Evolutionary conservation across 176 grass and related monocot species (phyloP), one percentile per base, ranked within the genome.

Genomic region (Triticum dicoccoides): DNA sequence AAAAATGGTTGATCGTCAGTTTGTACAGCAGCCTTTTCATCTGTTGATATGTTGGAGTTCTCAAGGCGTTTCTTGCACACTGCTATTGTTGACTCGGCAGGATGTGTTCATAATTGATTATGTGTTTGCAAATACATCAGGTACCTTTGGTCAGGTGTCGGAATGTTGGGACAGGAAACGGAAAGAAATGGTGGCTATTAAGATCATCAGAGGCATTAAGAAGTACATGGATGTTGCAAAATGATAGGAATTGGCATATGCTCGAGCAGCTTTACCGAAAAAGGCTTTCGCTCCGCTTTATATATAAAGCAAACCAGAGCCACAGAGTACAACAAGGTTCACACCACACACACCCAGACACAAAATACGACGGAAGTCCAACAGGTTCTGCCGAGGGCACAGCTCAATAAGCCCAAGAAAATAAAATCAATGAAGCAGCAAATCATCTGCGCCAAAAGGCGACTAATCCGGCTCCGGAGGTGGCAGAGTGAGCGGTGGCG

Each of bases 1-100:
- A 41, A 98, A 94, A 90, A 95, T 98, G 96, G 96, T 93, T 12
- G 96, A 95, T 92, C 93, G 95, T 95, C 75, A 81, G 91, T 87
- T 35, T 25, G 29, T 76, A 47, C 41, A 44, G 77, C 11, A 12
- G 29, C 45, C 8, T 76, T 23, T 84, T 39, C 20, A 65, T 66
- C 63, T 13, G 9, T 61, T 84, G 65, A 79, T 56, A 73, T 59
- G 12, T 11, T 3, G 38, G 33, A 58, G 18, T 52, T 58, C 75
- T 51, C 47, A 27, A 27, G 44, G 37, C 5, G 14, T 44, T 76
- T 35, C 61, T 33, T 75, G 37, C 37, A 78, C 37, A 51, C 37
- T 65, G 37, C 4, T 70, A 37, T 78, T 38, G 29, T 71, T 20
- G 76, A 32, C 14, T 21, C 61, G 82, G 39, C 4, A 1, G 44